These are phyloP conservation scores for Voacanga thouarsii DNA, from an alignment of 257 asterid genomes.

Conservation along the genomic window DNA sequence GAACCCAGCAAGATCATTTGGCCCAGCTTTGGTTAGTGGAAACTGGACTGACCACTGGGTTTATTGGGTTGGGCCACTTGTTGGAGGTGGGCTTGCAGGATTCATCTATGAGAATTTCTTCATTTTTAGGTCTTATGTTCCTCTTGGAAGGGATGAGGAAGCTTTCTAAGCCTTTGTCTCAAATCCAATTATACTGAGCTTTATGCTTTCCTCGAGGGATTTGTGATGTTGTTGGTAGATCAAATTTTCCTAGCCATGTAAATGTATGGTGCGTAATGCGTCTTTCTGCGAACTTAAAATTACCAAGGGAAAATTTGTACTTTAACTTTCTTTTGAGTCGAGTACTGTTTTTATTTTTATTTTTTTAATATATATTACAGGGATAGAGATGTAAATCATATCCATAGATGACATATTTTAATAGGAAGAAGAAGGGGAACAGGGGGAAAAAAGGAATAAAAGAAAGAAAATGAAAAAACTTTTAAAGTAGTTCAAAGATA, in stretches of 20 bases:
- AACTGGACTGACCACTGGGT: slow-evolving; percentile 94
- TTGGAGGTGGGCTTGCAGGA: slow-evolving; percentile 94
- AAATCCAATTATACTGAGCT: neutral
- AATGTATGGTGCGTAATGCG: neutral
- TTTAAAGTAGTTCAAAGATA: no score
- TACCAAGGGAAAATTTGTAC: neutral
- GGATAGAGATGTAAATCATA: no score
- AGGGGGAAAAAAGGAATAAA: no score
- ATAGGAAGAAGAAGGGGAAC: no score
- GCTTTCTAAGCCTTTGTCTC: slow-evolving; percentile 21
- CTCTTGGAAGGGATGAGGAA: slow-evolving; percentile 39
- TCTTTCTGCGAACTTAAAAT: neutral
- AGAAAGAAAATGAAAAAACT: no score
- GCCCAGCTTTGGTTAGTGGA: slow-evolving; percentile 86
- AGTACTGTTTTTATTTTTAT: no score
- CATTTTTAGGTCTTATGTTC: slow-evolving; percentile 55
- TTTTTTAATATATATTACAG: no score
- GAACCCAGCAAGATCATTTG: slow-evolving; percentile 95
- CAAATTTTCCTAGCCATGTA: neutral
- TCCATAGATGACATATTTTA: no score
- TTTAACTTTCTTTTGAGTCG: no score
- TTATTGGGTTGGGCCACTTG: slow-evolving; percentile 90
- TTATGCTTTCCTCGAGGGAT: neutral
- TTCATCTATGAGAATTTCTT: slow-evolving; percentile 71
- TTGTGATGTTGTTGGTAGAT: neutral